Evolutionary conservation across 805 yeast species (phyloP), one percentile per base, ranked within the genome.

Genomic region (Metschnikowia anglica): DNA sequence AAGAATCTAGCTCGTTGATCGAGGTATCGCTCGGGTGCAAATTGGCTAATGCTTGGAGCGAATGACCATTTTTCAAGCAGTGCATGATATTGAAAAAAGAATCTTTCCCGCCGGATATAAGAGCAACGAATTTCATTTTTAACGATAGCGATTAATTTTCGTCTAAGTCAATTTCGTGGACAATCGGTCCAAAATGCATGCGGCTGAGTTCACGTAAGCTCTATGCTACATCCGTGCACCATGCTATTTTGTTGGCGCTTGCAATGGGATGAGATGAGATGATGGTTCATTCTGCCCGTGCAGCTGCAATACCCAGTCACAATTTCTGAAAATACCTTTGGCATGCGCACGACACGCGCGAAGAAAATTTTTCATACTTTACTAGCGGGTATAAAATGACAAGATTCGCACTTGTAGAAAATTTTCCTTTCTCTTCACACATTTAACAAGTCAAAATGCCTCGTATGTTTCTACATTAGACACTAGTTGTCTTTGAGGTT

Each of bases 41-140:
- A 56, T 93, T 93, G 0, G 89, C 98, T 35, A 91, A 63, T 1
- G 96, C 97, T 0, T 79, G 79, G 5, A 93, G 68, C 54, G 87
- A 86, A 65, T 93, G 99, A 11, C 95, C 96, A 39, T 85, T 80
- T 2, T 77, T 73, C n/a, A 86, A 60, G 56, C 98, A 88, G 59
- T 93, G 96, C 28, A 88, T 66, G 12, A 91, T 80, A 59, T 90
- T 93, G 62, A 77, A 93, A 66, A 90, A 88, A 7, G 97, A 90
- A 62, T 93, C 99, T 58, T 93, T 93, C 0, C 99, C 99, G 4
- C 99, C 99, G 0, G 96, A 87, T 0, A 93, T 81, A 17, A 93
- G 72, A 0, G 96, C 99, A 25, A 89, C 86, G 58, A 90, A 87
- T 62, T 88, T 89, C 99, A 93, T 34, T 23, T 23, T 10, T 23